Evolutionary conservation across 345 rosid genomes (phyloP), one percentile per base, ranked within the genome.

Genomic region (Raphanus raphanistrum): DNA sequence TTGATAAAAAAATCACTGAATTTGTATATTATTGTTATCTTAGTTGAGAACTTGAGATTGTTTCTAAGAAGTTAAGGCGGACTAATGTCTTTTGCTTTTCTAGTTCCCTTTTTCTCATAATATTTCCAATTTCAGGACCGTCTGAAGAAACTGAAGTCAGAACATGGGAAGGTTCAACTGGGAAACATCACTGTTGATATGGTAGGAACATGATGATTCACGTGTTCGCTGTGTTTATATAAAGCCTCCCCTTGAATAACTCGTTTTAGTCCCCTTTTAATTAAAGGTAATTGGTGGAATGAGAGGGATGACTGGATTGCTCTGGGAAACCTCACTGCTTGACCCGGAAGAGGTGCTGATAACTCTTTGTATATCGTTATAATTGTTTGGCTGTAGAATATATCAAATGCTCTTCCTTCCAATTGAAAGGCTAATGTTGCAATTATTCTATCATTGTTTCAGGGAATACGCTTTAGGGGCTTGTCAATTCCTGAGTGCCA

Each of bases 281-380:
- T 71, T 63, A 4, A 83, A 95, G 99, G 98, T 95, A 41, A 83
- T 92, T 64, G 97, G 99, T 59, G 99, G 99, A 65, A 95, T 95
- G 99, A 89, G 99, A 86, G 99, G 98, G 84, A 95, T 95, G 99
- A 88, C 95, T 60, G 96, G 99, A 55, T 74, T 95, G 77, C 89
- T 95, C 6, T 92, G 99, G 99, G 98, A 95, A 84, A 93, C 98
- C 73, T 95, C 99, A 29, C 86, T 95, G 76, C 98, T 95, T 45
- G 99, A 95, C 76, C 89, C 98, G 3, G 98, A 95, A 32, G 99
- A 95, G 94, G 98, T 92, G 76, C 63, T 63, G 52, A 65, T 63
- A 65, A 74, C 33, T 43, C 65, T 25, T 32, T 45, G 60, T 71
- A 26, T 76, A 28, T 28, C 65, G 26, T 59, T 76, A 27, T 27